Percentiles rank a stretch among this genome's conserved stretches.
These are phyloP conservation scores for Poa pratensis DNA, from an alignment of 176 grass and related monocot genomes.

Conservation along the genomic window DNA sequence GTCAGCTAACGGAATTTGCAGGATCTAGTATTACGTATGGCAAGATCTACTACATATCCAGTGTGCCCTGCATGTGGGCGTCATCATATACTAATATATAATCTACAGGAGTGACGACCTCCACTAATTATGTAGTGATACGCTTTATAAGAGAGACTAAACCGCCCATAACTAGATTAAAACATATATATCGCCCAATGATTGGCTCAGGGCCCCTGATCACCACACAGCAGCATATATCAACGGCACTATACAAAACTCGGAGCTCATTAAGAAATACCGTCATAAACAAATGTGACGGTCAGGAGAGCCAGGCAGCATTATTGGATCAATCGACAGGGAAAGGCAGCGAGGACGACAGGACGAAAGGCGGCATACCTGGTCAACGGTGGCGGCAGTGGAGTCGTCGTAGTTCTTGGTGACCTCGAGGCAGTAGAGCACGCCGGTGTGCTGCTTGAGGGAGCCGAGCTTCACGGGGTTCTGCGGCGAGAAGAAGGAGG, in stretches of 20 bases:
- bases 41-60: slow-evolving; percentile 39
- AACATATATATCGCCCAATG: slow-evolving; percentile 35
- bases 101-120: slow-evolving; percentile 20
- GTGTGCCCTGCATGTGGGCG: no score
- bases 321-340: not conserved
- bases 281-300: slow-evolving; percentile 31
- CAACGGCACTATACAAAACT: no score
- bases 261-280: slow-evolving; percentile 32
- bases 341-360: slow-evolving; percentile 24
- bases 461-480: slow-evolving; percentile 92
- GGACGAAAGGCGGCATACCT: slow-evolving; percentile 25
- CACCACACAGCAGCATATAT: no score
- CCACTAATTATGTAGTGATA: not conserved
- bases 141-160: not conserved
- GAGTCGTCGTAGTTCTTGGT: slow-evolving; percentile 85
- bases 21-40: slow-evolving; percentile 56
- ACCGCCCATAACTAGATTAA: slow-evolving; percentile 37
- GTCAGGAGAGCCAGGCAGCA: not conserved
- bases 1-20: slow-evolving; percentile 53
- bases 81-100: no score
- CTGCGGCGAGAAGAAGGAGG: slow-evolving; percentile 96
- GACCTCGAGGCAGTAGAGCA: slow-evolving; percentile 94
- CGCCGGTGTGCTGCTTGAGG: slow-evolving; percentile 56
- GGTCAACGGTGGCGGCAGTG: slow-evolving; percentile 63
- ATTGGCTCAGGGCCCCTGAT: slow-evolving; percentile 44